Conservation (phyloP, 2,329 filamentous ascomycete species). For the Spiromastix sp. region DNA sequence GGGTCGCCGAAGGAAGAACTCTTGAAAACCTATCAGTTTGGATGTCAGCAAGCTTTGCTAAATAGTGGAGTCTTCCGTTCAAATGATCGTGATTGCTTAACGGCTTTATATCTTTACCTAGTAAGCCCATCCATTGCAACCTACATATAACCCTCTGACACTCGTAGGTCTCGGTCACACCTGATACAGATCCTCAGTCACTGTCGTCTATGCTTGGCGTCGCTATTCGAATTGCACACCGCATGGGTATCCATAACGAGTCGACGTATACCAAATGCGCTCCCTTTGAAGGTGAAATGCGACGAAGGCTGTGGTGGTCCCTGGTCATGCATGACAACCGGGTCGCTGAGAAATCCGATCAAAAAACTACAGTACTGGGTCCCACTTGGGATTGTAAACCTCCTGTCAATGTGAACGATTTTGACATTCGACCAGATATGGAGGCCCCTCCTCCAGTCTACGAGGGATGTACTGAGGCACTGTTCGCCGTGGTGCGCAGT, state of each 20-base stretch:
- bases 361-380: not conserved
- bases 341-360: constrained; percentile 42
- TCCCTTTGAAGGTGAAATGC: constrained; percentile 56
- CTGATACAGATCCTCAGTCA: not conserved
- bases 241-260: constrained; percentile 59
- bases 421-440: constrained; percentile 31
- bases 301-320: constrained; percentile 65
- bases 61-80: constrained; percentile 34
- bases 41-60: constrained; percentile 37
- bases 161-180: not conserved
- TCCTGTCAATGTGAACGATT: constrained; percentile 35
- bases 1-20: constrained; percentile 28
- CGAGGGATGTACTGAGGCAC: constrained; percentile 27
- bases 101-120: constrained; percentile 44
- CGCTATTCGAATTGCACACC: constrained; percentile 56
- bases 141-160: not conserved
- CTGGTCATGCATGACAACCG: constrained; percentile 59
- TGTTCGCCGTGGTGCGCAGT: constrained; percentile 35
- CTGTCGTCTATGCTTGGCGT: constrained; percentile 41
- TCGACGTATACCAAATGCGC: constrained; percentile 34
- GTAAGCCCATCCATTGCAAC: constrained; percentile 25
- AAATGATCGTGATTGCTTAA: constrained; percentile 36
- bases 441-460: constrained; percentile 20
- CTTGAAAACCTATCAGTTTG: constrained; percentile 33
- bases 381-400: constrained; percentile 32